phyloP scores from a whole-genome alignment of 306 rosid genomes.

The Acacia crassicarpa region DNA sequence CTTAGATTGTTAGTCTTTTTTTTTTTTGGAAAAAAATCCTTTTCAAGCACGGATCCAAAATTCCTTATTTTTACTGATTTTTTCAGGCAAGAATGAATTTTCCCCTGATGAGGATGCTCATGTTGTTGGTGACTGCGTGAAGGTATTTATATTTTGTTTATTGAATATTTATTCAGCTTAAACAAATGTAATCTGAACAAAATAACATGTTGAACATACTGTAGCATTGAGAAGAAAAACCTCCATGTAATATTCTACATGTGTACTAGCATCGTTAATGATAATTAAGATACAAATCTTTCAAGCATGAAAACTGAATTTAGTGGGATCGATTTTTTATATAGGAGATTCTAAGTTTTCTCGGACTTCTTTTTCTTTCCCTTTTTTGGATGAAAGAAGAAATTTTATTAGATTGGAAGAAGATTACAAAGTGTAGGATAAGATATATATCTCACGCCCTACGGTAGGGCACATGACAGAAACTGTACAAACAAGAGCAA shows the following conservation, averaged over 20 bases:
- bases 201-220: background rate
- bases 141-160: constrained; percentile 54
- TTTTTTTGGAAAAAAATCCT: background rate
- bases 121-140: constrained; percentile 97
- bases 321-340: background rate
- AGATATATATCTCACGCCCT: background rate
- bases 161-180: background rate
- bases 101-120: constrained; percentile 90
- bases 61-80: constrained; percentile 30
- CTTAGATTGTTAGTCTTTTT: constrained; percentile 1
- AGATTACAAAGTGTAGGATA: background rate
- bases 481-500: background rate
- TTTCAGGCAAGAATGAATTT: constrained; percentile 87
- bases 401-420: background rate
- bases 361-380: background rate
- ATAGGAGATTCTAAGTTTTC: background rate
- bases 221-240: background rate
- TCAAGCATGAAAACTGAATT: background rate
- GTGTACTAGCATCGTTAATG: background rate
- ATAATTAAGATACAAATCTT: background rate
- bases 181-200: background rate
- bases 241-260: background rate
- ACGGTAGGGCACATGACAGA: background rate
- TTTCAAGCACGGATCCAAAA: constrained; percentile 21
- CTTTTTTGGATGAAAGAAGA: background rate